Conservation (phyloP, 2,329 filamentous ascomycete genomes). For the Pseudogymnoascus sp. region DNA sequence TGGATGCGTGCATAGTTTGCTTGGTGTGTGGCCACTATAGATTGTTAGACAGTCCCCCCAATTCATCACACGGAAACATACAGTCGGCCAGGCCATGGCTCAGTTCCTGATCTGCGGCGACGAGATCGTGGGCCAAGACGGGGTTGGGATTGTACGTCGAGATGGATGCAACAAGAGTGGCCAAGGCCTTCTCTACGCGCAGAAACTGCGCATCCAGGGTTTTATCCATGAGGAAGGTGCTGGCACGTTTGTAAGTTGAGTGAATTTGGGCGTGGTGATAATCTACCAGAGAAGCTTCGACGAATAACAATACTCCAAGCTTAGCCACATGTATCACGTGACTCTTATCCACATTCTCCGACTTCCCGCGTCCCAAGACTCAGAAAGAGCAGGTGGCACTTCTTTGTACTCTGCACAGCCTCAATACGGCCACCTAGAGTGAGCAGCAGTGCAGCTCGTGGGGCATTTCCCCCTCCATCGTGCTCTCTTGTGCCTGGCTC, state of each 20-base stretch:
- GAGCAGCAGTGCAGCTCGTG: not conserved
- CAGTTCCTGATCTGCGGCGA: conserved; percentile 62
- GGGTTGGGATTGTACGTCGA: conserved; percentile 72
- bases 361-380: not conserved
- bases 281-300: not conserved
- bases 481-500: conserved; percentile 4
- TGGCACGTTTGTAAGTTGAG: not conserved
- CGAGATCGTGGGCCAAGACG: conserved; percentile 58
- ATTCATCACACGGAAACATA: conserved; percentile 29
- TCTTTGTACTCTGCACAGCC: conserved; percentile 6
- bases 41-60: not conserved
- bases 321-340: not conserved
- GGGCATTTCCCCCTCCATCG: conserved; percentile 8
- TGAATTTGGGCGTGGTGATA: not conserved
- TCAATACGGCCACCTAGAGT: conserved; percentile 12
- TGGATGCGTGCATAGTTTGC: conserved; percentile 63
- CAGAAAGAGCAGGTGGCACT: not conserved
- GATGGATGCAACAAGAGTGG: conserved; percentile 68
- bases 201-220: conserved; percentile 56
- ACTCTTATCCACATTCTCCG: not conserved
- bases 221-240: conserved; percentile 45
- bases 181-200: conserved; percentile 58
- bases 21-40: conserved; percentile 63
- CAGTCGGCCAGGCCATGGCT: conserved; percentile 57
- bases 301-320: not conserved